Evolutionary conservation across 257 asterid species (phyloP).

Genomic region (Solanum sparsipilum): DNA sequence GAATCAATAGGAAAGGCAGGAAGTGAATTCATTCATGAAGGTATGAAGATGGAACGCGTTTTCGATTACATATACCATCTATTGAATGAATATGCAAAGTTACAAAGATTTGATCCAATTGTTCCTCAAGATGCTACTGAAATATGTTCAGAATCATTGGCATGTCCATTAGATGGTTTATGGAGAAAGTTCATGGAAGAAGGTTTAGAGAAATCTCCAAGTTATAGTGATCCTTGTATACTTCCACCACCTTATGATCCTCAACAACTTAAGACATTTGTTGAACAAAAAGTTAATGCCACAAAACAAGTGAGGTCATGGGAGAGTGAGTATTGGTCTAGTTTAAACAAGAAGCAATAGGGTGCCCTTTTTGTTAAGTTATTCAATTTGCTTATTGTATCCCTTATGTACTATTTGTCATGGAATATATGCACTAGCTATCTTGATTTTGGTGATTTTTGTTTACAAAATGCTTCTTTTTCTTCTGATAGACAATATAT

Average conservation of each 20-base stretch:
- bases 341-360: not conserved
- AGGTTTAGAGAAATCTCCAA: not conserved
- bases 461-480: not conserved
- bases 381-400: not conserved
- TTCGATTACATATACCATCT: slow-evolving; percentile 2
- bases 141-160: slow-evolving; percentile 1
- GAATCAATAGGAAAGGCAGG: not conserved
- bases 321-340: not conserved
- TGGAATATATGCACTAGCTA: not conserved
- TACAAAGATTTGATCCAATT: not conserved
- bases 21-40: not conserved
- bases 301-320: not conserved
- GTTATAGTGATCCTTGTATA: not conserved
- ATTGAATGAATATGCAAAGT: slow-evolving; percentile 3
- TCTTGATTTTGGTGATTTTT: not conserved
- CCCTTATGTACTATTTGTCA: not conserved
- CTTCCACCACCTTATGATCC: slow-evolving; percentile 3
- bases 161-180: not conserved
- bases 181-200: slow-evolving; percentile 2
- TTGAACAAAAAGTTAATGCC: not conserved
- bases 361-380: not conserved
- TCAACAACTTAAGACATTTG: not conserved
- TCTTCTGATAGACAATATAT: not conserved
- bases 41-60: not conserved
- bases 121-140: slow-evolving; percentile 4